Conservation (phyloP, 495 filamentous ascomycete species). For the Rusavskia elegans region DNA sequence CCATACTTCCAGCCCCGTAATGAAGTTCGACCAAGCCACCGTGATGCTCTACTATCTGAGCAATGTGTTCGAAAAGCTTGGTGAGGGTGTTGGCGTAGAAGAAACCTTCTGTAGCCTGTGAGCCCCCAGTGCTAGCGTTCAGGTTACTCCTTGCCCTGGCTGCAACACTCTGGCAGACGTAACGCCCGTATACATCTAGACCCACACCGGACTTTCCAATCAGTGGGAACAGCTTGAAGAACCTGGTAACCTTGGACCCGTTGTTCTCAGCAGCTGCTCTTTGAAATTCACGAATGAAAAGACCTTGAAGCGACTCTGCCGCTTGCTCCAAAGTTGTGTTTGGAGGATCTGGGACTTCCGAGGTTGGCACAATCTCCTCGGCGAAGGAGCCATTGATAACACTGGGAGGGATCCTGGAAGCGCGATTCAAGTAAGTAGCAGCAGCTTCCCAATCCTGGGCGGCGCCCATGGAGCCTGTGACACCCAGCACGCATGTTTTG, state of each 20-base stretch:
- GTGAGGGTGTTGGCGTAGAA: conserved; percentile 89
- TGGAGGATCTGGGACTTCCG: conserved; percentile 86
- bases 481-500: conserved; percentile 90
- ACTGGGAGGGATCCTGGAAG: conserved; percentile 58
- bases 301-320: conserved; percentile 66
- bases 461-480: conserved; percentile 88
- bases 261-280: conserved; percentile 76
- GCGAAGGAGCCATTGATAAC: conserved; percentile 81
- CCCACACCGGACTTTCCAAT: conserved; percentile 84
- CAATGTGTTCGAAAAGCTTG: conserved; percentile 91
- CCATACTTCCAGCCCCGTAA: conserved; percentile 84
- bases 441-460: conserved; percentile 98
- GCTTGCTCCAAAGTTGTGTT: conserved; percentile 75
- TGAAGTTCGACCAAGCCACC: conserved; percentile 79
- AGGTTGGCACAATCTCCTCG: conserved; percentile 80
- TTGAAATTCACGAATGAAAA: conserved; percentile 91
- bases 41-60: conserved; percentile 86
- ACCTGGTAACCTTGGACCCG: conserved; percentile 75
- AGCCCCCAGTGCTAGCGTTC: conserved; percentile 40
- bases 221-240: conserved; percentile 94
- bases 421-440: conserved; percentile 72
- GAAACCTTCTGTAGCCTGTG: conserved; percentile 53
- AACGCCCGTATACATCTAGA: conserved; percentile 83
- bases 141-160: conserved; percentile 65
- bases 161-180: conserved; percentile 88